Evolutionary conservation across 2,329 filamentous ascomycete genomes (phyloP).

Genomic region (Fusarium pilosicola): DNA sequence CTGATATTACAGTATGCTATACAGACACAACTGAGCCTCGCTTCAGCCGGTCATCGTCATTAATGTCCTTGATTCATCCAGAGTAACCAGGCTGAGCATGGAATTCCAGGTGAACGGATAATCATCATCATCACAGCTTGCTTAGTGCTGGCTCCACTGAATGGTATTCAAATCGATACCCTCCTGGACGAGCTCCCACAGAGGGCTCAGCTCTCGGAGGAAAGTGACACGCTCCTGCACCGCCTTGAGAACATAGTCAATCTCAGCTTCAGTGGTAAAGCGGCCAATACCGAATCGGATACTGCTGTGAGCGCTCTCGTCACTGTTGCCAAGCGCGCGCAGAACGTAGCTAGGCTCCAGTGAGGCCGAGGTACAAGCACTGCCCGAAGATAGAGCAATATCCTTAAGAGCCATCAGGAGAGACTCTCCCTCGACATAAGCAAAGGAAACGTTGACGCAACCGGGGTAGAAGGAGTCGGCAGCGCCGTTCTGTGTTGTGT

Average conservation of each 20-base stretch:
- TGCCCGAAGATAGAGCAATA: constrained; percentile 95
- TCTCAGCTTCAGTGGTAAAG: constrained; percentile 94
- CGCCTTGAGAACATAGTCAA: constrained; percentile 96
- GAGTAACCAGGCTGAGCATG: background rate
- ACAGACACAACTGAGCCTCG: constrained; percentile 44
- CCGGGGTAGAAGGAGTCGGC: constrained; percentile 87
- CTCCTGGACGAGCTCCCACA: constrained; percentile 98
- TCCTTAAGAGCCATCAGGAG: constrained; percentile 98
- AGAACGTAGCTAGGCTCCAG: constrained; percentile 97
- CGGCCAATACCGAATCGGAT: constrained; percentile 97
- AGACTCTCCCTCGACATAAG: constrained; percentile 97
- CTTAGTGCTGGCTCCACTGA: constrained; percentile 96
- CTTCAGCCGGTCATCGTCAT: constrained; percentile 31
- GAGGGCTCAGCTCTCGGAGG: constrained; percentile 90
- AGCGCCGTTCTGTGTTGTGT: constrained; percentile 91
- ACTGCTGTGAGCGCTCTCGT: constrained; percentile 97
- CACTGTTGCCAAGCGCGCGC: constrained; percentile 91
- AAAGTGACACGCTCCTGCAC: constrained; percentile 92
- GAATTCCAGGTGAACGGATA: background rate
- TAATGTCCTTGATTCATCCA: constrained; percentile 9
- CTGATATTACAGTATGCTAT: constrained; percentile 48
- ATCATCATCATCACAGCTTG: constrained; percentile 1
- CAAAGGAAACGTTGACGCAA: constrained; percentile 98
- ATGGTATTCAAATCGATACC: constrained; percentile 95
- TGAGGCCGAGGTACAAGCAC: constrained; percentile 95